phyloP scores from a whole-genome alignment of 2,329 filamentous ascomycete genomes.

The Clarireedia paspali region DNA sequence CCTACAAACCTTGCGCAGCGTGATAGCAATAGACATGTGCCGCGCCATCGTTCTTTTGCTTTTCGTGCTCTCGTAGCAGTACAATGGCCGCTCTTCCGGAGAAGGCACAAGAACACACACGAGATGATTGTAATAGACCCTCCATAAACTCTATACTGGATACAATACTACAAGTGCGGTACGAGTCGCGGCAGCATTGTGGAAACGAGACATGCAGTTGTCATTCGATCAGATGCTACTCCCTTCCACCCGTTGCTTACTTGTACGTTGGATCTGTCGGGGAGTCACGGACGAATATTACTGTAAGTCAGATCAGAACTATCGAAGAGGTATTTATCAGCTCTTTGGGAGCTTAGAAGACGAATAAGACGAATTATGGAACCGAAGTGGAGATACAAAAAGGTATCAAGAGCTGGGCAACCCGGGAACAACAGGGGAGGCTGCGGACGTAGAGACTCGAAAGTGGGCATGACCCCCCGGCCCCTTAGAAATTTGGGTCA shows the following conservation, averaged over 20 bases:
- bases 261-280: background rate
- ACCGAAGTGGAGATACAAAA: conserved; percentile 6
- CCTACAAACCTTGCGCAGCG: background rate
- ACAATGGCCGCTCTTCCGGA: background rate
- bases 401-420: background rate
- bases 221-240: background rate
- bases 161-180: background rate
- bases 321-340: background rate
- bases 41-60: background rate
- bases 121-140: background rate
- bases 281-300: conserved; percentile 2
- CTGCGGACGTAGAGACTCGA: background rate
- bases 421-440: conserved; percentile 1
- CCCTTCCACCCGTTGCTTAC: background rate
- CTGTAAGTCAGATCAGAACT: background rate
- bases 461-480: conserved; percentile 2
- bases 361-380: conserved; percentile 11
- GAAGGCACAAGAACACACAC: background rate
- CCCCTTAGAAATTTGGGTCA: conserved; percentile 2
- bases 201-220: background rate
- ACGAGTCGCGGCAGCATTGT: background rate
- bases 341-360: conserved; percentile 2
- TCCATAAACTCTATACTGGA: background rate
- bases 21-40: background rate
- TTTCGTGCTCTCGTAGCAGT: background rate